phyloP scores from a whole-genome alignment of 2,329 filamentous ascomycete species.

The Taxawa tesnikishii region DNA sequence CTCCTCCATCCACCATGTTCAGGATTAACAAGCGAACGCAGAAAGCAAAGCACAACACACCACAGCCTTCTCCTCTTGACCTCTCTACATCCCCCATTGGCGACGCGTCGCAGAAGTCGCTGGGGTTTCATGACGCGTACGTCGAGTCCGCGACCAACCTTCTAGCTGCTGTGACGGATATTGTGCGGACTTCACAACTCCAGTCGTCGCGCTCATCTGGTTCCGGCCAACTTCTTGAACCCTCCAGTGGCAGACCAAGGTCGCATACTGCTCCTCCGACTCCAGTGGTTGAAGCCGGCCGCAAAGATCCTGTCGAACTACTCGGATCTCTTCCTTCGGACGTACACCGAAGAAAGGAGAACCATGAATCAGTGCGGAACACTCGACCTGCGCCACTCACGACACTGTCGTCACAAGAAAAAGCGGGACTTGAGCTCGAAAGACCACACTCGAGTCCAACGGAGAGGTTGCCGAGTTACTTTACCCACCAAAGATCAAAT shows the following conservation, averaged over 20 bases:
- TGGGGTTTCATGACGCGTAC: constrained; percentile 17
- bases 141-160: constrained; percentile 21
- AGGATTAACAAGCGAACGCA: constrained; percentile 7
- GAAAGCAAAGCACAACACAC: background rate
- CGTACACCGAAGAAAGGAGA: background rate
- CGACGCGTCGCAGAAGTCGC: constrained; percentile 10
- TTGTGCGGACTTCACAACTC: constrained; percentile 26
- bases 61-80: background rate
- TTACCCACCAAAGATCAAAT: background rate
- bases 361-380: constrained; percentile 1
- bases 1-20: constrained; percentile 2
- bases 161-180: constrained; percentile 28
- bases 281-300: constrained; percentile 17
- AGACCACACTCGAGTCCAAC: constrained; percentile 12
- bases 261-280: constrained; percentile 27
- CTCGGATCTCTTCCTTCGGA: constrained; percentile 12
- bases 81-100: background rate
- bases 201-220: constrained; percentile 16
- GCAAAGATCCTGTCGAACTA: constrained; percentile 14
- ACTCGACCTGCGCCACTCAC: constrained; percentile 2
- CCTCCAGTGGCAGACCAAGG: constrained; percentile 24
- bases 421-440: constrained; percentile 6
- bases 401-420: constrained; percentile 2
- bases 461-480: background rate
- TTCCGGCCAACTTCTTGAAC: constrained; percentile 20